Base-by-base conservation (phyloP, 2,329 filamentous ascomycete species). In the Beauveria bassiana region DNA sequence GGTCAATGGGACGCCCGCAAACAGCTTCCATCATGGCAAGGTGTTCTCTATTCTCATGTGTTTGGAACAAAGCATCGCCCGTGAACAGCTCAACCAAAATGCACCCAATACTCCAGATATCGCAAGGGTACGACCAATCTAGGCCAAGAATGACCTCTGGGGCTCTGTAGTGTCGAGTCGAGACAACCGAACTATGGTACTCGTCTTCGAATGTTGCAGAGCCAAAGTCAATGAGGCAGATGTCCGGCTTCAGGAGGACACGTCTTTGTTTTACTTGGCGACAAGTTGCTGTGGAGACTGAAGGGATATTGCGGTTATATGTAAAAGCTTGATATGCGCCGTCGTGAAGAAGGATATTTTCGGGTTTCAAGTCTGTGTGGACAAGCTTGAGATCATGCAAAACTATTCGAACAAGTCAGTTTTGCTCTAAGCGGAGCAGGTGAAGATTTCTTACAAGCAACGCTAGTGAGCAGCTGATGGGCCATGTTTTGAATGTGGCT, bases 301-400 rank as follows among this genome's bases (percentile, higher is more conserved):
- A 88, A 3, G 86, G 86, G 61, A 89, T 88, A 68, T 84, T 83
- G 65, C 86, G 79, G 70, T 87, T 88, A 69, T 89, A 89, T 2
- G 86, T 88, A 67, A 89, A 89, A 1, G 85, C 87, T 70, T 89
- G 86, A 65, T 88, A 89, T 3, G 79, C 75, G 66, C 81, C 85
- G 64, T 87, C 80, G 65, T 84, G 86, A 12, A 89, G 78, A 31
- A 89, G 78, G 64, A 89, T 89, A 67, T 89, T 89, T 69, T 89
- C 86, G 0, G 86, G 86, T 70, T 89, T 89, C 53, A 89, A 73
- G 70, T 89, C 86, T 10, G 95, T 99, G 73, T 99, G 95, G 64
- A 99, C 97, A 66, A 99, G 84, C 73, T 98, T 96, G 20, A 99
- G 83, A 75, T 99, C 95, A 72, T 99, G 95, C 24, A 99, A 81